Base-by-base conservation (phyloP, 169 alveolate species). In the Blepharisma undulans region DNA sequence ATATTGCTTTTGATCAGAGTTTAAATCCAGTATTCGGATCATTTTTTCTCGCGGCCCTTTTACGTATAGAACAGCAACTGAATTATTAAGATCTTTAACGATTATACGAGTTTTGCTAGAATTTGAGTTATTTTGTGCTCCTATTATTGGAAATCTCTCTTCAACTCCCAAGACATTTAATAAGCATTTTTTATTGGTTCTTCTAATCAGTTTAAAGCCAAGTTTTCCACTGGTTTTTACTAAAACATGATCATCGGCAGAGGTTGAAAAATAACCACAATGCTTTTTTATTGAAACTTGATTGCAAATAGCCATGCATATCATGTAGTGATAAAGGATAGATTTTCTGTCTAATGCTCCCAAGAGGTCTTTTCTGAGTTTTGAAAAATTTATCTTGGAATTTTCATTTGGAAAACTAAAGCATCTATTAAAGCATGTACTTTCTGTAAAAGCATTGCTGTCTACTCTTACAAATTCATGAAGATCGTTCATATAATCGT, bases 251-350 rank as follows among this genome's bases (percentile, higher is more conserved):
- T 82, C 89, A 60, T 82, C 89, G 18, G 25, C 89, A 22, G 74
- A 48, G 7, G 27, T 19, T 25, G 0, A 48, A 6, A 36, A 14
- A 34, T 32, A 82, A 12, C 27, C 76, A 10, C 29, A 22, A n/a
- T 33, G 14, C 14, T 74, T 82, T 74, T 48, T 7, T 27, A 60
- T 32, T 74, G 22, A 36, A 36, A 72, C 36, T 21, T 48, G 34
- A n/a, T 82, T 82, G 21, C 89, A 82, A 34, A 32, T 21, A 0
- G 89, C 89, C 89, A 82, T 82, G 32, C 89, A 82, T 6, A 48
- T 32, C 7, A 82, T 19, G 33, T 22, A 82, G n/a, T 82, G 89
- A 82, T 78, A 78, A 25, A 36, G 61, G 18, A 32, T 27, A 21
- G 60, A 29, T 32, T 22, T 21, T 22, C 86, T 21, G 14, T 48